Base-by-base conservation (phyloP, 129 eudicot genomes). In the Flaveria brownii region DNA sequence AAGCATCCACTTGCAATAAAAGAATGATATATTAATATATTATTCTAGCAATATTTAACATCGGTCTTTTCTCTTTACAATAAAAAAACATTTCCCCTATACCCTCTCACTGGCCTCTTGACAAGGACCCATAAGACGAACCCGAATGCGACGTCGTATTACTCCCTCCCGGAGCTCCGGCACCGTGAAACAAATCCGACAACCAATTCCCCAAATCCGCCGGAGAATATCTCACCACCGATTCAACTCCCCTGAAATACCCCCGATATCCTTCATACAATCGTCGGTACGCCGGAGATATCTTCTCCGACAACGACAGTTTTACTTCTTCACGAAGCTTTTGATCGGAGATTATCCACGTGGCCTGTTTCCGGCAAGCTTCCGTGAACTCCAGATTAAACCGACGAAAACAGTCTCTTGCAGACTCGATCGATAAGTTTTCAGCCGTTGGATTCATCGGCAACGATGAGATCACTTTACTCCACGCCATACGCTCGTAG, bases 401-500 rank as follows among this genome's bases (percentile, higher is more conserved):
- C n/a, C 73, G 74, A 12, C 76, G 41, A 46, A 94, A 94, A 28
- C 83, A 36, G 12, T 86, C 84, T 49, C 41, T 83, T 4, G 80
- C 89, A 2, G 50, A 60, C 1, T 81, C 84, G 4, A 67, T 28
- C 1, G 81, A 64, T 68, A 86, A 47, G 55, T 86, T 80, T 9
- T 81, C 83, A 1, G 78, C 88, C 78, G 86, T 78, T 28, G 84
- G 87, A 81, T 91, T 73, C 16, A 71, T 83, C 11, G 97, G 96
- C 47, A 95, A 26, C 12, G 97, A 76, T 15, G 88, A 25, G 0
- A 86, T 70, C 16, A 85, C 92, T 72, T 86, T 87, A 39, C 77
- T 84, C 99, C 99, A 95, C 0, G 91, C 88, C 88, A 89, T 85
- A 12, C 96, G 81, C 72, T 91, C 88, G 80, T 86, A 95, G 15